Percentiles rank a stretch among this genome's conserved stretches.
These are phyloP conservation scores for Phaeotremella fagi DNA, from an alignment of 768 basidiomycete species.

Conservation along the genomic window DNA sequence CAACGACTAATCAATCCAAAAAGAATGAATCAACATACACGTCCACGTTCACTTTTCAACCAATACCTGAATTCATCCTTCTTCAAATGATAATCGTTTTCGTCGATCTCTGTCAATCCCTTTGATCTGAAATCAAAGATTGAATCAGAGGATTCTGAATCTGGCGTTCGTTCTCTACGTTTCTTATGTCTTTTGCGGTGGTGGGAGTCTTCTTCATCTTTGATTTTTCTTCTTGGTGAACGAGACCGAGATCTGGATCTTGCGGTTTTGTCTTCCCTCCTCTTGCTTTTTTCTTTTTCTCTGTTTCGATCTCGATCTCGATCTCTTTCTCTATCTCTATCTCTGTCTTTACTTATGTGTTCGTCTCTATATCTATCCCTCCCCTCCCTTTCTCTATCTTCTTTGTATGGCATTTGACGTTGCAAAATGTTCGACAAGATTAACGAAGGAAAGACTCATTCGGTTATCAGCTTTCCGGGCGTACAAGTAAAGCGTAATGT, in stretches of 20 bases:
- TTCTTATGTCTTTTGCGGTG: conserved; percentile 3
- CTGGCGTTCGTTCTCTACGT: conserved; percentile 9
- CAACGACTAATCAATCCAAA: background rate
- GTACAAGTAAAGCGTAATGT: too few species aligned
- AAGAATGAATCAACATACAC: conserved; percentile 50
- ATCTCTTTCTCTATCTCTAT: background rate
- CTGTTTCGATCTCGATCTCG: conserved; percentile 9
- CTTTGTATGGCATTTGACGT: too few species aligned
- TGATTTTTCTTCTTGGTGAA: conserved; percentile 6
- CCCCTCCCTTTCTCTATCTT: background rate
- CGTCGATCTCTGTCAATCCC: conserved; percentile 58
- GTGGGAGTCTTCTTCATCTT: too few species aligned
- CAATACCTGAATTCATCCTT: conserved; percentile 79
- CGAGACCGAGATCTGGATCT: conserved; percentile 6
- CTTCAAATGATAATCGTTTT: conserved; percentile 80
- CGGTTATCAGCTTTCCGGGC: too few species aligned
- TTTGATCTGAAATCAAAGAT: conserved; percentile 52
- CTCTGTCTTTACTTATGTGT: conserved; percentile 5
- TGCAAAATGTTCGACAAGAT: too few species aligned
- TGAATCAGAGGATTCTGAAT: conserved; percentile 9
- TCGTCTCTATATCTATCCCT: background rate
- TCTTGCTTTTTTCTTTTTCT: background rate
- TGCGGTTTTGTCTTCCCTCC: background rate
- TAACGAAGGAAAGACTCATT: too few species aligned
- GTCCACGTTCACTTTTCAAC: conserved; percentile 69